Evolutionary conservation across 2,329 filamentous ascomycete species (phyloP), one percentile per base, ranked within the genome.

Genomic region (Plenodomus lindquistii): DNA sequence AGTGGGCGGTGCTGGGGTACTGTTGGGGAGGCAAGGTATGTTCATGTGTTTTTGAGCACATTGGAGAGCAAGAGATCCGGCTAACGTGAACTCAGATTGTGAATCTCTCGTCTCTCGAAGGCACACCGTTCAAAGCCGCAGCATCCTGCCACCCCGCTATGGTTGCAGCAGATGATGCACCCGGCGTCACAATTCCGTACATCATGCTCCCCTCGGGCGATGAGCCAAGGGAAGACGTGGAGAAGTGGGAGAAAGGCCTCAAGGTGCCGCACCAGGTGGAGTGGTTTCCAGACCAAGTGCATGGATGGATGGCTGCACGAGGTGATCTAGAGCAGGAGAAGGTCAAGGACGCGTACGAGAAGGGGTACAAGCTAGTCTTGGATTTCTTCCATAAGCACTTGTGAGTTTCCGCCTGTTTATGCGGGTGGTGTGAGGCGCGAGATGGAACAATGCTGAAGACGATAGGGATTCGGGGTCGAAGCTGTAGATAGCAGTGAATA

Each of bases 1-100:
- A 75, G 42, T 86, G 82, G 82, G 83, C 78, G 2, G 76, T 85
- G 37, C 65, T 86, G 20, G 83, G 83, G 13, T 84, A 75, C 76
- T 86, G 83, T 76, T 85, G 81, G 81, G 80, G 80, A 37, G 78
- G 77, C 17, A 77, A 77, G 67, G 67, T 72, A 46, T 15, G 45
- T 29, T 10, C 10, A 16, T 7, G 7, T 2, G 2, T 19, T 8
- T 22, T 24, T 0, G 13, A 29, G 22, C 11, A 34, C 13, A 13
- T 9, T 1, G 31, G 9, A 4, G n/a, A 16, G 19, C 13, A n/a
- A 31, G 11, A 8, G 11, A 11, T 16, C 7, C 29, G 2, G 35
- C 37, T 49, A 19, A 53, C 17, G 20, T 13, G 20, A 2, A n/a
- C n/a, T 46, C 73, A 84, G 77, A 82, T 85, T 55, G 77, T 81